Evolutionary conservation across 495 filamentous ascomycete genomes (phyloP), one percentile per base, ranked within the genome.

Genomic region (Aspergillus campestris): DNA sequence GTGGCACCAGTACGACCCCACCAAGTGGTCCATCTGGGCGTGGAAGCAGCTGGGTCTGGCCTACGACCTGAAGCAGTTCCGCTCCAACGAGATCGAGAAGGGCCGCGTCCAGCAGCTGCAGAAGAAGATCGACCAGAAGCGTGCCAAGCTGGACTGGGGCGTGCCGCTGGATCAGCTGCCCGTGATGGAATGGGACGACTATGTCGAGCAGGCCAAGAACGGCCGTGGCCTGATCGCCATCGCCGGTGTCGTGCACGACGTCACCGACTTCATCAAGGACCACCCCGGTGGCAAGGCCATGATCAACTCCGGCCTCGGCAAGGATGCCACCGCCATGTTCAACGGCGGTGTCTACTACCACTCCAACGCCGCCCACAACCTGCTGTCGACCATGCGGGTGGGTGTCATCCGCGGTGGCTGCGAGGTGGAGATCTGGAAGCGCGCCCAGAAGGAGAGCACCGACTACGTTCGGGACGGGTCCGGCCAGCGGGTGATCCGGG

Each of bases 361-460:
- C 77, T 90, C 85, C 56, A 98, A 98, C 70, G 92, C 87, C 44
- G 92, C 92, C 40, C 92, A 98, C 79, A 98, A 98, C 72, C 73
- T 96, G 31, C 79, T 98, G 39, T 91, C 87, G 11, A 96, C 89
- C 54, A 95, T 96, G 88, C 79, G 92, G 53, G 86, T 98, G 5
- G 92, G 89, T 69, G 92, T 98, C 39, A 86, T 98, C 47, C 89
- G 92, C 42, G 92, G 92, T 55, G 92, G 92, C 36, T 90, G 87
- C 60, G 92, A 96, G 63, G 92, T 98, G 44, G 92, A 98, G 75
- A 94, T 98, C 75, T 96, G 92, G 92, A 96, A 96, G 80, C 87
- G 87, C 18, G 82, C 89, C 34, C 84, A 91, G 61, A 76, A 82
- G 66, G 91, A 96, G 71, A 87, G 90, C 56, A 74, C 81, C 38